A percentile compares a stretch with the other conserved stretches of the same genome.
Evolutionary conservation across 345 rosid genomes (phyloP).

Genomic region (Ceriops decandra): DNA sequence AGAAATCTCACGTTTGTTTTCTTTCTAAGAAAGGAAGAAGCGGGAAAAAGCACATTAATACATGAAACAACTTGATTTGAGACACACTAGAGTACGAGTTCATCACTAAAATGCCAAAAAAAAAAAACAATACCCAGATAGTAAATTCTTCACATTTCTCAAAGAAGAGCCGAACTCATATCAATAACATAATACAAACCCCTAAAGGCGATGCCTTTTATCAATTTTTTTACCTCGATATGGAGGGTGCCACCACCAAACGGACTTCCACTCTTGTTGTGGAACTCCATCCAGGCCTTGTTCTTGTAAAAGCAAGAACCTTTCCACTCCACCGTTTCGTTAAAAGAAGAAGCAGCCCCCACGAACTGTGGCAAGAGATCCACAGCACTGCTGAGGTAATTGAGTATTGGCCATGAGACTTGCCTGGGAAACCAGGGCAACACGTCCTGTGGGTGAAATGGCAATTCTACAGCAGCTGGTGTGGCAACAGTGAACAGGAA

Average conservation of each 20-base stretch:
- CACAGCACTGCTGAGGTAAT: conserved; percentile 47
- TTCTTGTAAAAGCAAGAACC: conserved; percentile 86
- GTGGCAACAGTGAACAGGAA: conserved; percentile 8
- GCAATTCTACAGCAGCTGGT: conserved; percentile 26
- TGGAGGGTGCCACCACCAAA: conserved; percentile 95
- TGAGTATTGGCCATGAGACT: conserved; percentile 77
- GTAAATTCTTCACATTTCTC: neutral
- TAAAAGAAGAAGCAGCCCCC: conserved; percentile 58
- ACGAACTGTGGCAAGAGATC: conserved; percentile 86
- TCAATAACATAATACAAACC: neutral
- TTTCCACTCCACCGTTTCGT: conserved; percentile 58
- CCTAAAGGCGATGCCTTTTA: neutral
- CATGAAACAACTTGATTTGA: too few species aligned
- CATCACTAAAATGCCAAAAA: neutral
- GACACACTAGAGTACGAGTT: too few species aligned
- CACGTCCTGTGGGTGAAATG: conserved; percentile 67
- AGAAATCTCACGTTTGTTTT: too few species aligned
- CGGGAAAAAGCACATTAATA: too few species aligned
- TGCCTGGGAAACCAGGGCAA: conserved; percentile 73
- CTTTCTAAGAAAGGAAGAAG: too few species aligned
- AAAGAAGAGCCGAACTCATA: neutral
- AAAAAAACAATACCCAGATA: neutral
- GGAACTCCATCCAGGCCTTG: conserved; percentile 86
- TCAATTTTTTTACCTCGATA: conserved; percentile 47
- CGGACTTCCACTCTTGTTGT: conserved; percentile 65